Percentiles rank a stretch among this genome's conserved stretches.
These are phyloP conservation scores for Phytophthora pini DNA, from an alignment of 352 stramenopile genomes.

Conservation along the genomic window DNA sequence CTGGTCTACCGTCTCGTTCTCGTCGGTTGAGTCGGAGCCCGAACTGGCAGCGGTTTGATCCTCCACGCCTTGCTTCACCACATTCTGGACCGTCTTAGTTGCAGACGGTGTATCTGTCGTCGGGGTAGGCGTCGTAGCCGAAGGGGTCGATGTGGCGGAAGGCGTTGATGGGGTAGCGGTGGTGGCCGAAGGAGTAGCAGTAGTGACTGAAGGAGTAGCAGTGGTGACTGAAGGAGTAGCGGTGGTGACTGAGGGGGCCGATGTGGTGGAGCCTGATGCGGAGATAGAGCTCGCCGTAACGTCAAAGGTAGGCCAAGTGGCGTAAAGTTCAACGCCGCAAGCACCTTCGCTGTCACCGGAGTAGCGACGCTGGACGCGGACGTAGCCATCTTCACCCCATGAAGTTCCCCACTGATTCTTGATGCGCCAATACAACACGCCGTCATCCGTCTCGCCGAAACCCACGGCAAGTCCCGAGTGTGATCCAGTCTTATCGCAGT, in stretches of 20 bases:
- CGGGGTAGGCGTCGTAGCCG: constrained; percentile 2
- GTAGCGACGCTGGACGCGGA: constrained; percentile 67
- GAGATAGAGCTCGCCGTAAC: constrained; percentile 1
- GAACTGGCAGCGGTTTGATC: constrained; percentile 14
- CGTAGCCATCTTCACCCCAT: constrained; percentile 77
- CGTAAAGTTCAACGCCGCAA: constrained; percentile 66
- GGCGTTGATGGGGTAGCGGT: not conserved
- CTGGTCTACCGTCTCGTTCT: constrained; percentile 17
- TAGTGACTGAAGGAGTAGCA: constrained; percentile 10
- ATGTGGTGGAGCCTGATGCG: constrained; percentile 6
- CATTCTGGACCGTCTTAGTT: constrained; percentile 11
- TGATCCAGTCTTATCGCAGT: constrained; percentile 61
- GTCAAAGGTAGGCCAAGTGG: constrained; percentile 61
- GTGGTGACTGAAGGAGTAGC: constrained; percentile 15
- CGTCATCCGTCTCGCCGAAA: constrained; percentile 57
- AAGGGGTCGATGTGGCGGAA: constrained; percentile 11
- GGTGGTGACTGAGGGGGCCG: constrained; percentile 16
- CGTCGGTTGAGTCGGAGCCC: constrained; percentile 10
- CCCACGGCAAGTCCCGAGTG: constrained; percentile 71
- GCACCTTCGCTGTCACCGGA: constrained; percentile 50
- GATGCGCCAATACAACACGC: constrained; percentile 61
- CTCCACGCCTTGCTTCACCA: constrained; percentile 3
- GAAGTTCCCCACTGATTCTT: constrained; percentile 79
- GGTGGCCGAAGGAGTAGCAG: constrained; percentile 12
- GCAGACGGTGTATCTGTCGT: constrained; percentile 15